phyloP scores from a whole-genome alignment of 495 filamentous ascomycete genomes.

The Astrothelium macrocarpum region DNA sequence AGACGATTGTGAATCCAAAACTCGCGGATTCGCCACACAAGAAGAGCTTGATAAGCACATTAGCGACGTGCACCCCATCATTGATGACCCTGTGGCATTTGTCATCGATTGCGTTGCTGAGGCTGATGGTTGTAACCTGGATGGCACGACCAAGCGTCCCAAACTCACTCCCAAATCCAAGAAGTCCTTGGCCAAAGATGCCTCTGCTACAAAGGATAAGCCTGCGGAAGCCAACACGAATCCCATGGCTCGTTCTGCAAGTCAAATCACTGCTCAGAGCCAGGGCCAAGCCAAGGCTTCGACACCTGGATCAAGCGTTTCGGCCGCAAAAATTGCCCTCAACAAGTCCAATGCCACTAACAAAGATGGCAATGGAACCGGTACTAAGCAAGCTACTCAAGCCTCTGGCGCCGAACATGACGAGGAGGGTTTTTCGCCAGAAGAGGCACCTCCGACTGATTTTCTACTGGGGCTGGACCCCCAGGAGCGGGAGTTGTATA shows the following conservation, averaged over 20 bases:
- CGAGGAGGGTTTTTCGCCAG: neutral
- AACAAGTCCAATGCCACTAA: neutral
- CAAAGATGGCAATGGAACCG: neutral
- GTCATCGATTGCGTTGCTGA: neutral
- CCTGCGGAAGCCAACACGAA: neutral
- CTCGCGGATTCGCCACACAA: conserved; percentile 44
- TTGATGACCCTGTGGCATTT: conserved; percentile 38
- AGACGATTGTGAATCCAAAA: conserved; percentile 36
- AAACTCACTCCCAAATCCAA: neutral
- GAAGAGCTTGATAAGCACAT: conserved; percentile 43
- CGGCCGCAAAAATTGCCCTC: neutral
- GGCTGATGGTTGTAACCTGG: neutral
- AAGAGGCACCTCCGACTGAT: neutral
- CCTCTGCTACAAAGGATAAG: neutral
- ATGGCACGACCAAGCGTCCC: neutral
- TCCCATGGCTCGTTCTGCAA: neutral
- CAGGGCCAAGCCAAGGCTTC: neutral
- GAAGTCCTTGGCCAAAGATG: neutral
- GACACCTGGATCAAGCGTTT: neutral
- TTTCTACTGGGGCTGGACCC: neutral
- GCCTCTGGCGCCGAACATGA: neutral
- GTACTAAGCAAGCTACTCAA: neutral
- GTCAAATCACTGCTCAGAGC: neutral
- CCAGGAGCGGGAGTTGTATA: too few species aligned
- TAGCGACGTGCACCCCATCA: conserved; percentile 44